These are phyloP conservation scores for Fistulinella cinereoalba DNA, from an alignment of 1,284 basidiomycete species.

Conservation along the genomic window DNA sequence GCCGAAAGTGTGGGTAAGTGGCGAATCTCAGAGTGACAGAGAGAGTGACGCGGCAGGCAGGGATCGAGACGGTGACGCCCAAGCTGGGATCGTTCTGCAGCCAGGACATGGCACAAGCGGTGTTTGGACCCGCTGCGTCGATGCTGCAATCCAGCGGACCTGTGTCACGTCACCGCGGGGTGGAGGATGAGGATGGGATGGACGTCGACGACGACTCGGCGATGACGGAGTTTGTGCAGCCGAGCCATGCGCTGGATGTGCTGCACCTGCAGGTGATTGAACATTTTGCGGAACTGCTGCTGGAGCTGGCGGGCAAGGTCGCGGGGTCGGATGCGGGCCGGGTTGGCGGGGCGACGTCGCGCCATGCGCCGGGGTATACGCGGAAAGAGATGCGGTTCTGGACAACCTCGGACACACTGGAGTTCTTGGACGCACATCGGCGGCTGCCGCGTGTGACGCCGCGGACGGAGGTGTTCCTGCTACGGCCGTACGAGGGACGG, in stretches of 20 bases:
- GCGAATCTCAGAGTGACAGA: conserved; percentile 1
- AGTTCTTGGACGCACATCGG: conserved; percentile 46
- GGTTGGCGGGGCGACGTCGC: conserved; percentile 40
- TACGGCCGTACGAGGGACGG: conserved; percentile 41
- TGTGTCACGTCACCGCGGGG: conserved; percentile 35
- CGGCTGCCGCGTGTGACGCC: conserved; percentile 37
- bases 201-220: conserved; percentile 55
- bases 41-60: conserved; percentile 22
- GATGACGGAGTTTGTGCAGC: conserved; percentile 29
- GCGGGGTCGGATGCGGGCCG: conserved; percentile 44
- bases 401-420: conserved; percentile 53
- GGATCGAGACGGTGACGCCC: conserved; percentile 31
- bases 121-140: conserved; percentile 39
- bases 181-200: conserved; percentile 50
- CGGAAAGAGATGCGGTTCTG: conserved; percentile 46
- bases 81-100: conserved; percentile 33
- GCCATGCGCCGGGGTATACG: conserved; percentile 52
- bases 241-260: conserved; percentile 58
- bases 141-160: conserved; percentile 36
- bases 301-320: conserved; percentile 53
- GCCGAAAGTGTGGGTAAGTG: conserved; percentile 50
- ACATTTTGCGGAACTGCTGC: conserved; percentile 60
- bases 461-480: conserved; percentile 50
- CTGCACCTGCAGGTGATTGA: conserved; percentile 68
- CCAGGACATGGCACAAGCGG: conserved; percentile 39